phyloP scores from a whole-genome alignment of 1,139 yeast genomes.

The Nadsonia starkeyi-henricii region DNA sequence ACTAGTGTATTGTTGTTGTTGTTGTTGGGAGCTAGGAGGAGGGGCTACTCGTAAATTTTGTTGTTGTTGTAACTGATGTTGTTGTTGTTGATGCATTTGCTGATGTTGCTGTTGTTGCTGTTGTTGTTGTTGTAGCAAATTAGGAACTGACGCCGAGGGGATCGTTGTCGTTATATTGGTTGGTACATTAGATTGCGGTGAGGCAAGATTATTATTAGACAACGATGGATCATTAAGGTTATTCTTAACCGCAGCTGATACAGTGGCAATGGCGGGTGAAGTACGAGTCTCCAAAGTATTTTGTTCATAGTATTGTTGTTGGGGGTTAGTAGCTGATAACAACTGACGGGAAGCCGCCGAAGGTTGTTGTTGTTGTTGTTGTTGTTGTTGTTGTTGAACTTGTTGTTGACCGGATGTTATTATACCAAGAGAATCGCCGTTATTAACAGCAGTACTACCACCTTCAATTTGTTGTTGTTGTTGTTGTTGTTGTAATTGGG shows the following conservation, averaged over 20 bases:
- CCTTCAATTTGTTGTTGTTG: slow-evolving; percentile 5
- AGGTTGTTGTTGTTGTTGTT: slow-evolving; percentile 1
- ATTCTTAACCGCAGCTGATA: not conserved
- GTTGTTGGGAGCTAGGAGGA: too few species aligned
- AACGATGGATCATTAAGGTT: not conserved
- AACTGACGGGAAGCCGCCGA: not conserved
- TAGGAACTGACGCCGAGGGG: not conserved
- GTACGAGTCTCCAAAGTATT: slow-evolving; percentile 3
- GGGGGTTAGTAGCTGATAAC: not conserved
- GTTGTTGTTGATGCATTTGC: not conserved
- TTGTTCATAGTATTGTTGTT: slow-evolving; percentile 5
- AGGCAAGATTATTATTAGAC: not conserved
- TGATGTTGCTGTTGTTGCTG: not conserved
- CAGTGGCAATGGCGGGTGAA: not conserved
- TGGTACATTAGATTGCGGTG: slow-evolving; percentile 1
- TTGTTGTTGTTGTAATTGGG: slow-evolving; percentile 28
- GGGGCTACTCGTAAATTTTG: not conserved
- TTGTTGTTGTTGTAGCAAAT: not conserved
- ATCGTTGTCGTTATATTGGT: not conserved
- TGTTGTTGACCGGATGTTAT: not conserved
- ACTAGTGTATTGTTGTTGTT: not conserved
- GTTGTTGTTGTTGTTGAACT: not conserved
- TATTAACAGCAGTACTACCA: not conserved
- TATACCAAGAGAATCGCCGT: not conserved
- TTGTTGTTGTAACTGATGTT: not conserved